Base-by-base conservation (phyloP, 1,284 basidiomycete species). In the Ceratobasidium sp. region DNA sequence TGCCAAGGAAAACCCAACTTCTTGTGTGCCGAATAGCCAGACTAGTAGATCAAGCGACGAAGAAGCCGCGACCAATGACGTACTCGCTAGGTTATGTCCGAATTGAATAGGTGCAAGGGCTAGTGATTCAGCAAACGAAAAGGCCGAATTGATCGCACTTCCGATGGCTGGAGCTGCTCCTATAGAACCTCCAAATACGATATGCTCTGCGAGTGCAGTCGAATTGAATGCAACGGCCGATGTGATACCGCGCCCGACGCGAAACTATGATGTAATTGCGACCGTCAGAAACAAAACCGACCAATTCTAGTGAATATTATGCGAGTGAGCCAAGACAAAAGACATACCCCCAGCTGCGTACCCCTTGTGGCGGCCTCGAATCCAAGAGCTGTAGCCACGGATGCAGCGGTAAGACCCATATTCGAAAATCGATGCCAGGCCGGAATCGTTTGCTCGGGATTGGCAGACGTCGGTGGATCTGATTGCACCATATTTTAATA, bases 61-160 rank as follows among this genome's bases (percentile, higher is more conserved):
- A 71, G 90, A 86, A 0, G 90, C 91, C 1, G 90, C 90, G 18
- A 88, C 82, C 53, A 93, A 82, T 3, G 89, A 90, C 1, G 90
- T 89, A 1, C 88, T 87, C n/a, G 92, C 89, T 70, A 93, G 84
- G 76, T 89, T 88, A 80, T 93, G 90, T 41, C 89, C 87, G 23
- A 92, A 80, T 74, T 88, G 84, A 75, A 92, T 87, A 6, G 91
- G 91, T 2, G 88, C 87, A 48, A 93, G 86, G 3, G 89, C 88
- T 55, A 91, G 80, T 65, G 87, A 85, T 79, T 93, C 92, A 6
- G 87, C 87, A 43, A 91, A 81, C 43, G 86, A 85, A 60, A 92
- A 82, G n/a, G 84, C 88, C 32, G 84, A 84, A 6, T 86, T 84
- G 30, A 91, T 84, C 5, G 88, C 87, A 58, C 84, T 84, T 39